Base-by-base conservation (phyloP, 345 rosid species). In the Heritiera littoralis region DNA sequence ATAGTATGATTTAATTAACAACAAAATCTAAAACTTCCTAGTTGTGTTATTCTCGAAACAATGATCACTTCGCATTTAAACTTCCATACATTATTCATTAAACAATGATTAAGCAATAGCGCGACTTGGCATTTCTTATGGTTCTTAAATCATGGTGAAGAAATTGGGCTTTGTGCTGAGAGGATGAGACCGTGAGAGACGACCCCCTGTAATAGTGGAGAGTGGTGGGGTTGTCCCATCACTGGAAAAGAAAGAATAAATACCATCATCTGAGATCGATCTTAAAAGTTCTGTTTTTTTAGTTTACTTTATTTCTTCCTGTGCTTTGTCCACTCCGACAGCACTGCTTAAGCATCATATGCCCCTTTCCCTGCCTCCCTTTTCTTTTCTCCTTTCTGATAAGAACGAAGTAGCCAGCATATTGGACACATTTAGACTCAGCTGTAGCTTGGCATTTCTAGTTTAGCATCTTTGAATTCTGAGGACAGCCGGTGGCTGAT, bases 211-310 rank as follows among this genome's bases (percentile, higher is more conserved):
- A 0, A 30, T 78, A 79, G 90, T 85, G 94, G 87, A 73, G 80
- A 76, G 80, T 81, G 81, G 75, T 74, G 87, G 72, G 82, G 84
- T 45, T 77, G 92, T 88, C 87, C 81, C 86, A 84, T 83, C 91
- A 76, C 41, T 59, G 35, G 75, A 81, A 83, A 71, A 72, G 72
- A 38, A 55, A 64, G 84, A 83, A 85, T 81, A 78, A 72, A 72
- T 80, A 69, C 74, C 79, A 79, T 84, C 61, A 64, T 72, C 23
- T 43, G 43, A n/a, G 73, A 6, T 83, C 77, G 64, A 81, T 87
- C 83, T 77, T 65, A 76, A 83, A 80, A 81, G 78, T 66, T 78
- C 45, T 58, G 3, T 14, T 9, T n/a, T 15, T 41, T 45, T 28
- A 10, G 46, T 45, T 63, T 76, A 63, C 43, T 30, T 72, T 30